Percentiles rank a stretch among this genome's conserved stretches.
Conservation (phyloP, 106 monocot species). For the Dioscorea alata region DNA sequence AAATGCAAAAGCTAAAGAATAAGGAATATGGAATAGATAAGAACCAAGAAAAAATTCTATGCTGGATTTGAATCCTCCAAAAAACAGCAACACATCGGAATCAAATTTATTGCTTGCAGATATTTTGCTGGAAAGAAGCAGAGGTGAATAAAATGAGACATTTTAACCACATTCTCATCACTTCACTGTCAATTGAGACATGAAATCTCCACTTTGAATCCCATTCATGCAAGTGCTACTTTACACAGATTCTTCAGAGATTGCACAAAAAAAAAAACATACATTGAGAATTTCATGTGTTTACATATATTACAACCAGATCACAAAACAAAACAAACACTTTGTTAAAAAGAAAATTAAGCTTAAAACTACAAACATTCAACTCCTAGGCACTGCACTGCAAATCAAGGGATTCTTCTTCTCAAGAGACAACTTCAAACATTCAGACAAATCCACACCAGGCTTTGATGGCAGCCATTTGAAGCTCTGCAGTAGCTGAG, state of each 20-base stretch:
- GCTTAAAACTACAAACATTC: not conserved
- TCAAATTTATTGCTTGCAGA: not conserved
- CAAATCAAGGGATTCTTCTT: slow-evolving; percentile 38
- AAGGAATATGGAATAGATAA: too few species aligned
- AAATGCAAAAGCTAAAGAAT: not conserved
- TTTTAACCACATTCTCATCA: not conserved
- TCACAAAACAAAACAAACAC: too few species aligned
- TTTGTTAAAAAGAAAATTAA: too few species aligned
- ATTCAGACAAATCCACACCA: slow-evolving; percentile 31
- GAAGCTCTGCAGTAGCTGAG: slow-evolving; percentile 36
- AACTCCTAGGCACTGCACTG: slow-evolving; percentile 22
- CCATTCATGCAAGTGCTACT: too few species aligned
- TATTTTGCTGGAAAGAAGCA: not conserved
- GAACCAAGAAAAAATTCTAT: not conserved
- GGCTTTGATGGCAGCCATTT: slow-evolving; percentile 6
- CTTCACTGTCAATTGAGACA: not conserved
- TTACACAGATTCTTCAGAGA: too few species aligned
- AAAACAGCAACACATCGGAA: not conserved
- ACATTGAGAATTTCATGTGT: too few species aligned
- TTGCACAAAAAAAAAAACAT: too few species aligned
- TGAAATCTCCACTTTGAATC: too few species aligned
- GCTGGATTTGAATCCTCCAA: slow-evolving; percentile 1
- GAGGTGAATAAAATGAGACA: not conserved
- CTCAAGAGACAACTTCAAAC: slow-evolving; percentile 42
- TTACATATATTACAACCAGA: too few species aligned